Evolutionary conservation across 2,329 filamentous ascomycete genomes (phyloP).

Genomic region (Geoglossum cookeanum): DNA sequence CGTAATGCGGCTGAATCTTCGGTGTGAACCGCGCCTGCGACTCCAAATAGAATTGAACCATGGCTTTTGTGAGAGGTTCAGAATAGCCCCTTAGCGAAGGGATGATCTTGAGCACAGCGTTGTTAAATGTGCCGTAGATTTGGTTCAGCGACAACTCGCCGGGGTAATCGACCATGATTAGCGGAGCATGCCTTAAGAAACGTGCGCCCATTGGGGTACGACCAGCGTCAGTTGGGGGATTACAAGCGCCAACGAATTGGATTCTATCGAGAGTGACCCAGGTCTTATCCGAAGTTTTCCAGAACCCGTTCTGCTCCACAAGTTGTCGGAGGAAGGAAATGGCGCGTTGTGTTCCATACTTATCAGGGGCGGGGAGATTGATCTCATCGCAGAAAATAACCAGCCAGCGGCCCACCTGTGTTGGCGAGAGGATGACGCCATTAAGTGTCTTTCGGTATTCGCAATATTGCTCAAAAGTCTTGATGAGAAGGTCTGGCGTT

Average conservation of each 20-base stretch:
- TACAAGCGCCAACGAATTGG: slow-evolving; percentile 96
- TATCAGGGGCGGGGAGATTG: slow-evolving; percentile 92
- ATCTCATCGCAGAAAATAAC: slow-evolving; percentile 99
- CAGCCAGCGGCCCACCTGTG: slow-evolving; percentile 91
- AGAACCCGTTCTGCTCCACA: slow-evolving; percentile 98
- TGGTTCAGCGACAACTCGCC: slow-evolving; percentile 86
- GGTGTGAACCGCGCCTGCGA: slow-evolving; percentile 90
- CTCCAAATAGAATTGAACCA: slow-evolving; percentile 92
- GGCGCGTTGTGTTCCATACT: slow-evolving; percentile 90
- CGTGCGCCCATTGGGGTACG: slow-evolving; percentile 84
- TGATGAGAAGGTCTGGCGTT: slow-evolving; percentile 91
- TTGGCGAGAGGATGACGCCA: slow-evolving; percentile 85
- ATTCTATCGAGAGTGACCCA: slow-evolving; percentile 97
- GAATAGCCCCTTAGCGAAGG: slow-evolving; percentile 88
- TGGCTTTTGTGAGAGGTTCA: slow-evolving; percentile 82
- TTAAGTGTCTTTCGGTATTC: slow-evolving; percentile 98
- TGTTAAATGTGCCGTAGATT: slow-evolving; percentile 98
- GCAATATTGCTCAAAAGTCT: slow-evolving; percentile 98
- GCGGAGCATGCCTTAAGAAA: slow-evolving; percentile 90
- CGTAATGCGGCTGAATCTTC: slow-evolving; percentile 94
- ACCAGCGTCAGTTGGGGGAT: slow-evolving; percentile 91
- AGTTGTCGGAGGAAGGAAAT: slow-evolving; percentile 96
- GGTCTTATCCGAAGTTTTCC: slow-evolving; percentile 89
- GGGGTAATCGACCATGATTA: slow-evolving; percentile 99
- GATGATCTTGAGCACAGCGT: slow-evolving; percentile 88